Evolutionary conservation across 768 basidiomycete genomes (phyloP), one percentile per base, ranked within the genome.

Genomic region (Collybia nuda): DNA sequence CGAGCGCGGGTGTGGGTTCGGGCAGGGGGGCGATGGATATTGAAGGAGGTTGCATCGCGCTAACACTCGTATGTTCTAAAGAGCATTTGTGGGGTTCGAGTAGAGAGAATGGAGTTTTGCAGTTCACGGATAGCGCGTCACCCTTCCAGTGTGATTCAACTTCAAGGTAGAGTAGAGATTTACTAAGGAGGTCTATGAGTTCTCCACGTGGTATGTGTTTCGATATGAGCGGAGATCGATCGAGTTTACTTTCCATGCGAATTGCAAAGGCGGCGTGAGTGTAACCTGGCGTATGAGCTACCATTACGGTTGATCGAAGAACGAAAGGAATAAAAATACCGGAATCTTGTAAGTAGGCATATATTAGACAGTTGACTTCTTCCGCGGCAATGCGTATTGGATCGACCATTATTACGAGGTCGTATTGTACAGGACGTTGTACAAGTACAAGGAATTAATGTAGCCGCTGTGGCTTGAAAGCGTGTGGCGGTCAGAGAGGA

Each of bases 341-440:
- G 26, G 89, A 90, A 58, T 93, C 91, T 56, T 85, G 75, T 56
- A 93, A 82, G 62, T 92, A 93, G 1, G 91, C 79, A 66, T 93
- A 84, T 41, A 93, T 85, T 54, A 93, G 80, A 60, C 86, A 89
- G 64, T 93, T 93, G 53, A 93, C 76, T 63, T 93, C 88, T 56
- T 92, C 90, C 32, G 90, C 86, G 36, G 84, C 81, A 55, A 91
- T 86, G 26, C 77, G 76, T 42, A 87, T 77, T 44, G 78, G 76
- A 35, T 56, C 38, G 17, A 52, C 51, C 46, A 47, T 56, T 40
- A 44, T 5, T 29, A 17, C 18, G 48, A 40, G 39, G 40, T 44
- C 50, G 45, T 32, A 11, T 32, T 32, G 32, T 32, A 32, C 32
- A 32, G 32, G 32, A 14, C 14, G 32, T 11, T 32, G 32, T 32